Evolutionary conservation across 805 yeast genomes (phyloP).

Genomic region (Metschnikowia vanudenii): DNA sequence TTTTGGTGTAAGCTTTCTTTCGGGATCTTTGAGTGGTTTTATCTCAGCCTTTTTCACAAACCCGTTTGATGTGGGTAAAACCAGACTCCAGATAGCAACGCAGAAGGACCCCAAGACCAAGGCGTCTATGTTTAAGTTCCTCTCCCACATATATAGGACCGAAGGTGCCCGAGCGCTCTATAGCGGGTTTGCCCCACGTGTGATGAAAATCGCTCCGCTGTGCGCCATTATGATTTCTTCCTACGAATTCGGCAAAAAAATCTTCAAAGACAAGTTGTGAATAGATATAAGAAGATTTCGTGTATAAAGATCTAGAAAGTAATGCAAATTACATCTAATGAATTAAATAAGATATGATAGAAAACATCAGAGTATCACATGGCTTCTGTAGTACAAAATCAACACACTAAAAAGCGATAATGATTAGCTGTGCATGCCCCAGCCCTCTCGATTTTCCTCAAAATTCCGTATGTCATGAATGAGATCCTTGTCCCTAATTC

Average conservation of each 20-base stretch:
- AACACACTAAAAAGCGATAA: not conserved
- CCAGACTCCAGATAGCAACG: slow-evolving; percentile 72
- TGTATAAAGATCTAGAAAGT: not conserved
- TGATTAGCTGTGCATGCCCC: slow-evolving; percentile 14
- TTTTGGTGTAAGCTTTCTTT: slow-evolving; percentile 63
- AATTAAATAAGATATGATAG: not conserved
- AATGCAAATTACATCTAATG: not conserved
- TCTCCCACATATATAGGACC: slow-evolving; percentile 56
- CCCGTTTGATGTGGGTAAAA: slow-evolving; percentile 97
- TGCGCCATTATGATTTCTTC: slow-evolving; percentile 98
- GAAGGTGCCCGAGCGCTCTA: slow-evolving; percentile 88
- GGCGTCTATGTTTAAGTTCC: slow-evolving; percentile 65
- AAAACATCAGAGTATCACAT: not conserved
- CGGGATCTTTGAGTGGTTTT: slow-evolving; percentile 83
- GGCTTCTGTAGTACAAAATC: not conserved
- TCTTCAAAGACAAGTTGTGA: slow-evolving; percentile 27
- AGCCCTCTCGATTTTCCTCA: slow-evolving; percentile 17
- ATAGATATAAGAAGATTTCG: slow-evolving; percentile 1
- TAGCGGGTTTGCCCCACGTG: slow-evolving; percentile 82
- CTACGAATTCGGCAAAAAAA: slow-evolving; percentile 81
- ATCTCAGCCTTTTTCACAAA: slow-evolving; percentile 86
- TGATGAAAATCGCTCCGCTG: slow-evolving; percentile 90
- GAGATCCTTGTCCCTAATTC: slow-evolving; percentile 7
- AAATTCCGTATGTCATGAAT: slow-evolving; percentile 14
- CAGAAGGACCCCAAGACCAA: slow-evolving; percentile 24